Evolutionary conservation across 768 basidiomycete genomes (phyloP).

Genomic region (Cystofilobasidium macerans): DNA sequence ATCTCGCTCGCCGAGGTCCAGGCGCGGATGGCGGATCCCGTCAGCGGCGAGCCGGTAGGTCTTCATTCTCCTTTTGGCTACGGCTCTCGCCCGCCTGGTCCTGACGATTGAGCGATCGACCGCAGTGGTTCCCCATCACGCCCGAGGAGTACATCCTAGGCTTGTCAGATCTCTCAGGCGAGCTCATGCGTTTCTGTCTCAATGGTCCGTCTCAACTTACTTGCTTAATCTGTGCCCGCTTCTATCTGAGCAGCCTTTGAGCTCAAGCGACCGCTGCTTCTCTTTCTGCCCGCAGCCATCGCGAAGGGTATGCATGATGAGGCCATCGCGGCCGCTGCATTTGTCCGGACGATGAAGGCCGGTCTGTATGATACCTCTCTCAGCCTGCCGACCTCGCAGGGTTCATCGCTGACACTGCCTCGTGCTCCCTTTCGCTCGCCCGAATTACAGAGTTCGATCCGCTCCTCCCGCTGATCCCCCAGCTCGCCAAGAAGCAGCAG

Average conservation of each 20-base stretch:
- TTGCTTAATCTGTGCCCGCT: constrained; percentile 19
- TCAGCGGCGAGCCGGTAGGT: constrained; percentile 55
- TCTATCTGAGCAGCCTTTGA: background rate
- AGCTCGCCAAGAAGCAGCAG: constrained; percentile 73
- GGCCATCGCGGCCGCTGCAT: constrained; percentile 36
- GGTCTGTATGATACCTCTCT: constrained; percentile 30
- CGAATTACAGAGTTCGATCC: constrained; percentile 59
- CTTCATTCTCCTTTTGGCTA: constrained; percentile 7
- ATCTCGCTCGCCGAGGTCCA: constrained; percentile 56
- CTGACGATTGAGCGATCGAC: background rate
- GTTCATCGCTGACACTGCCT: too few relatives aligned
- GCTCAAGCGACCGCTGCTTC: background rate
- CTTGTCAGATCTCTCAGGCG: constrained; percentile 86
- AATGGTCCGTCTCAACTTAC: constrained; percentile 44
- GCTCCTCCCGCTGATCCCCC: constrained; percentile 57
- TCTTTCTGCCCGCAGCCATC: constrained; percentile 35
- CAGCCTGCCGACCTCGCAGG: background rate
- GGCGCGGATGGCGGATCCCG: constrained; percentile 50
- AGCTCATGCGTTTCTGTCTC: constrained; percentile 91
- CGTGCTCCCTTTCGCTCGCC: background rate
- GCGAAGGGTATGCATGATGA: constrained; percentile 36
- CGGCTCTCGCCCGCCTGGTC: too few relatives aligned
- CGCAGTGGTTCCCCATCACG: constrained; percentile 63
- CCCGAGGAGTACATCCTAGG: constrained; percentile 82
- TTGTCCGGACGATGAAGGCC: constrained; percentile 40